Evolutionary conservation across 2,329 filamentous ascomycete genomes (phyloP).

Genomic region (Neofusicoccum sp.): DNA sequence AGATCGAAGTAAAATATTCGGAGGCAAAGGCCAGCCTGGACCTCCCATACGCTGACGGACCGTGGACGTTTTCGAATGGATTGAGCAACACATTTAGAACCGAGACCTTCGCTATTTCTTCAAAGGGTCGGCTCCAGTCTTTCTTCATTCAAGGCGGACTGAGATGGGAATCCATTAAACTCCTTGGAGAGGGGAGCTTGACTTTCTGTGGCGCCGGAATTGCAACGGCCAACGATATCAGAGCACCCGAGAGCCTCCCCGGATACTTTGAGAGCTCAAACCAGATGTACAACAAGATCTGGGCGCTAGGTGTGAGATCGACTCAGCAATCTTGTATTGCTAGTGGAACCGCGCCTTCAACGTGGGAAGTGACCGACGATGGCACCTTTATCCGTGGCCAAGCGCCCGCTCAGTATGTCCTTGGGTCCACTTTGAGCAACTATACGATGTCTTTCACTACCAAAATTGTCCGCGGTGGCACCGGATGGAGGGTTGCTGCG

Average conservation of each 20-base stretch:
- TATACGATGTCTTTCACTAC: slow-evolving; percentile 40
- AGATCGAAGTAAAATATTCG: slow-evolving; percentile 39
- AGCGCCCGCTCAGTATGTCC: slow-evolving; percentile 29
- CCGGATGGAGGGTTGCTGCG: slow-evolving; percentile 36
- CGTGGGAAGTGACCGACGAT: slow-evolving; percentile 34
- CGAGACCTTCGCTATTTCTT: slow-evolving; percentile 41
- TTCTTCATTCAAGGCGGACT: slow-evolving; percentile 44
- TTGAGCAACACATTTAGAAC: slow-evolving; percentile 38
- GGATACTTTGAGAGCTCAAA: slow-evolving; percentile 33
- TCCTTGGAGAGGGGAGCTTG: slow-evolving; percentile 36
- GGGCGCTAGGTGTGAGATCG: slow-evolving; percentile 38
- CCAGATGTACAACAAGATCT: slow-evolving; percentile 34
- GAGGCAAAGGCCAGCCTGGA: slow-evolving; percentile 33
- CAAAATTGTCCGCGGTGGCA: slow-evolving; percentile 40
- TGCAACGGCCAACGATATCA: slow-evolving; percentile 28
- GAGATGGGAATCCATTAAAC: slow-evolving; percentile 40
- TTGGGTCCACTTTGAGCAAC: slow-evolving; percentile 28
- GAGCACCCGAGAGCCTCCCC: slow-evolving; percentile 26
- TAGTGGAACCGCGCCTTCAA: slow-evolving; percentile 36
- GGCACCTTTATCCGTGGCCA: slow-evolving; percentile 39
- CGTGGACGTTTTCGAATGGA: slow-evolving; percentile 28
- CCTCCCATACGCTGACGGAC: slow-evolving; percentile 33
- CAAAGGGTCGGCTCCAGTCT: slow-evolving; percentile 28
- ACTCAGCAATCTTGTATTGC: slow-evolving; percentile 39
- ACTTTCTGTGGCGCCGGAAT: slow-evolving; percentile 35